Evolutionary conservation across 1,284 basidiomycete species (phyloP).

Genomic region (Leccinum subspadiceum): DNA sequence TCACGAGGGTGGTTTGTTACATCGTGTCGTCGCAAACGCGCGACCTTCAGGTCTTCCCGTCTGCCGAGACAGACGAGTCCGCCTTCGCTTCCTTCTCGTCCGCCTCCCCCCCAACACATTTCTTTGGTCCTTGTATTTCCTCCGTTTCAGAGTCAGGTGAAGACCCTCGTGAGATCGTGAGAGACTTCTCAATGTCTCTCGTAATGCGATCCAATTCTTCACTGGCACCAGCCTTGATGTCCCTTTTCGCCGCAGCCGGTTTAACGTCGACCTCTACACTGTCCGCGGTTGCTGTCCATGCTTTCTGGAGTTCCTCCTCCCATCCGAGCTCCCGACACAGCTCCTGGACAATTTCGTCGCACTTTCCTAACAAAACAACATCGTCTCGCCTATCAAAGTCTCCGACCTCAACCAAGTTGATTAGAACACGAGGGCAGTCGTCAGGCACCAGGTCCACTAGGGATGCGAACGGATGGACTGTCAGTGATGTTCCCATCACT

Average conservation of each 20-base stretch:
- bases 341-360: slow-evolving; percentile 60
- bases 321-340: slow-evolving; percentile 68
- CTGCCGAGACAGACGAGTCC: not conserved
- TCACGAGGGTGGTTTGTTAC: not conserved
- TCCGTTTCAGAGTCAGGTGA: not conserved
- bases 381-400: slow-evolving; percentile 54
- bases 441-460: slow-evolving; percentile 51
- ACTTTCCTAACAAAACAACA: slow-evolving; percentile 62
- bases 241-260: slow-evolving; percentile 7
- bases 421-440: slow-evolving; percentile 54
- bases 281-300: slow-evolving; percentile 53
- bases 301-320: slow-evolving; percentile 56
- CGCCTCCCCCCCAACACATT: not conserved
- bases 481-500: slow-evolving; percentile 90
- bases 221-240: slow-evolving; percentile 18
- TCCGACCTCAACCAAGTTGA: slow-evolving; percentile 69
- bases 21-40: not conserved
- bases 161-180: slow-evolving; percentile 22
- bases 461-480: slow-evolving; percentile 74
- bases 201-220: slow-evolving; percentile 37
- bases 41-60: slow-evolving; percentile 4
- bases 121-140: not conserved
- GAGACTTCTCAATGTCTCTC: slow-evolving; percentile 31
- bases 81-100: slow-evolving; percentile 1
- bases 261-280: slow-evolving; percentile 23